phyloP scores from a whole-genome alignment of 2,329 filamentous ascomycete genomes.

The Ceratocystis lukuohia region DNA sequence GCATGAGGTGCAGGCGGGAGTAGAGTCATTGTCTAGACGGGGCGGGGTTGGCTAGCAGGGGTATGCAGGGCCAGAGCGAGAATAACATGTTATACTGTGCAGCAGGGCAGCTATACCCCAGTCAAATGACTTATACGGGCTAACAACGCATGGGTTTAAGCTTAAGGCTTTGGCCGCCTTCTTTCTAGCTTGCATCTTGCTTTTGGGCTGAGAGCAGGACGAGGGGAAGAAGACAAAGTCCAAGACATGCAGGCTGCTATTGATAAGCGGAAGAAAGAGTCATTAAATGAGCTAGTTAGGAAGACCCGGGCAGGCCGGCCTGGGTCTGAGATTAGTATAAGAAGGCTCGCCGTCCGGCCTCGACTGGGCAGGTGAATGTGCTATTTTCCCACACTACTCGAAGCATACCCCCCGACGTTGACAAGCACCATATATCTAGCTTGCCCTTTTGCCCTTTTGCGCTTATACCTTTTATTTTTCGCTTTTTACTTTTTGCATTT shows the following conservation, averaged over 20 bases:
- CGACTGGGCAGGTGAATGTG: too few species aligned
- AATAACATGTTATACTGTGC: background rate
- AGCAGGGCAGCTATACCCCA: background rate
- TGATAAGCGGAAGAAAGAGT: background rate
- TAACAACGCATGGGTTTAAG: slow-evolving; percentile 4
- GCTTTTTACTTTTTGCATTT: background rate
- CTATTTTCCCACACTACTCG: too few species aligned
- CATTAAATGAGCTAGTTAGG: background rate
- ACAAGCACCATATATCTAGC: background rate
- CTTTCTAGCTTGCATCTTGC: background rate
- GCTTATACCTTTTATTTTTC: background rate
- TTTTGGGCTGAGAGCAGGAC: background rate
- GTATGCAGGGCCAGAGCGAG: background rate
- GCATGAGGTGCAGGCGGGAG: background rate
- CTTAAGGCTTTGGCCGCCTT: slow-evolving; percentile 4
- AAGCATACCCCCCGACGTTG: background rate
- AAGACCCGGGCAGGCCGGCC: too few species aligned
- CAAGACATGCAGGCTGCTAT: background rate
- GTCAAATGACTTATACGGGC: background rate
- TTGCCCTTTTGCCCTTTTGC: background rate
- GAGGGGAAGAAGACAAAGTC: background rate
- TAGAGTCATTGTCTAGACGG: background rate
- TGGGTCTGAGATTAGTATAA: background rate
- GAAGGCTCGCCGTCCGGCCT: background rate
- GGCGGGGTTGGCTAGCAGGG: background rate